Evolutionary conservation across 2,329 filamentous ascomycete species (phyloP).

Genomic region (Cercospora janseana): DNA sequence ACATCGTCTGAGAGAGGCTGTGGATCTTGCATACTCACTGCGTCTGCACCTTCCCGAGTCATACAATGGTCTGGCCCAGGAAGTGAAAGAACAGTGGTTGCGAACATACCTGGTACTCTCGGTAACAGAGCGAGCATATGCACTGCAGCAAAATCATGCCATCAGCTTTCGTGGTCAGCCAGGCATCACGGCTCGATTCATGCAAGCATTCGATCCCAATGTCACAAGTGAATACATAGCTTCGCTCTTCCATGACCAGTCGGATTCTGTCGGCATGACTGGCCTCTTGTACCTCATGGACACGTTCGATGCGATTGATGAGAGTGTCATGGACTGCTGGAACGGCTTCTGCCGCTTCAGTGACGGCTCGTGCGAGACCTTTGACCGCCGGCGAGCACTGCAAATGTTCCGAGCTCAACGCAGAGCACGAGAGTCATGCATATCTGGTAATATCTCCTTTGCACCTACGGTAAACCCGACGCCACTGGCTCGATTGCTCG

Average conservation of each 20-base stretch:
- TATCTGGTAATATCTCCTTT: slow-evolving; percentile 42
- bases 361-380: slow-evolving; percentile 36
- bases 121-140: slow-evolving; percentile 42
- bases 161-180: slow-evolving; percentile 46
- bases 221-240: slow-evolving; percentile 35
- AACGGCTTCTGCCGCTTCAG: slow-evolving; percentile 40
- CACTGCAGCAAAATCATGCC: slow-evolving; percentile 44
- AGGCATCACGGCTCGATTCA: slow-evolving; percentile 42
- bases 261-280: slow-evolving; percentile 44
- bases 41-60: slow-evolving; percentile 43
- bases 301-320: slow-evolving; percentile 46
- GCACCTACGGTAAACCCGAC: slow-evolving; percentile 36
- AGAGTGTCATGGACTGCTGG: slow-evolving; percentile 47
- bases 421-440: slow-evolving; percentile 31
- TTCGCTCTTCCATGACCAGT: slow-evolving; percentile 45
- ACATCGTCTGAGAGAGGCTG: slow-evolving; percentile 33
- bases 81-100: slow-evolving; percentile 43
- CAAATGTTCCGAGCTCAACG: slow-evolving; percentile 36
- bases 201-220: slow-evolving; percentile 43
- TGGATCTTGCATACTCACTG: slow-evolving; percentile 44
- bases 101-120: slow-evolving; percentile 41
- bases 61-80: slow-evolving; percentile 39
- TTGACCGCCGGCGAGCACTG: slow-evolving; percentile 37
- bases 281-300: slow-evolving; percentile 47
- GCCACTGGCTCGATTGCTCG: slow-evolving; percentile 29